Evolutionary conservation across 2,329 filamentous ascomycete species (phyloP).

Genomic region (Paecilomyces sp.): DNA sequence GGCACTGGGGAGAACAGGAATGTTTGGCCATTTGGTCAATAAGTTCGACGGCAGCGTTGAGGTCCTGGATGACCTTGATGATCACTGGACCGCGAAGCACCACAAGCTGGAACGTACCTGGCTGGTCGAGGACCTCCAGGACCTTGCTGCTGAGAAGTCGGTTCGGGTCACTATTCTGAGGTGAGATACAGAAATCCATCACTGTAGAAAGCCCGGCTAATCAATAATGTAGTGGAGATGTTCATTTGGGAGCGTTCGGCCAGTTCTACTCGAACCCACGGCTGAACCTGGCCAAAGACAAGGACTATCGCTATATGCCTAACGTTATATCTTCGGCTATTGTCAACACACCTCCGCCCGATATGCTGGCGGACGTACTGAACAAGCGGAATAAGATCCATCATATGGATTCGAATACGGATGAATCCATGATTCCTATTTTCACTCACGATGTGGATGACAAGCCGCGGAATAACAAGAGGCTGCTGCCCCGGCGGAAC

Average conservation of each 20-base stretch:
- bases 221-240: conserved; percentile 61
- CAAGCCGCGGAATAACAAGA: conserved; percentile 83
- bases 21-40: conserved; percentile 75
- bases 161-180: conserved; percentile 84
- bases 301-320: conserved; percentile 92
- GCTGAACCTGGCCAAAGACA: conserved; percentile 73
- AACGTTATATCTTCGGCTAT: conserved; percentile 94
- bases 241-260: conserved; percentile 84
- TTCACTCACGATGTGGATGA: conserved; percentile 86
- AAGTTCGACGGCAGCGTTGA: conserved; percentile 88
- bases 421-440: conserved; percentile 93
- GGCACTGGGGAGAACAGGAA: conserved; percentile 71
- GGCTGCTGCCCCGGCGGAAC: conserved; percentile 80
- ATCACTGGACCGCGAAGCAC: conserved; percentile 95
- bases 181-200: conserved; percentile 28
- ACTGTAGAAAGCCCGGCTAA: conserved; percentile 4
- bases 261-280: conserved; percentile 94
- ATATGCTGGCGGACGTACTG: conserved; percentile 80
- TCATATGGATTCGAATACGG: conserved; percentile 62
- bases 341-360: conserved; percentile 81
- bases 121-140: conserved; percentile 84
- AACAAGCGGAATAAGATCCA: conserved; percentile 83
- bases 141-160: conserved; percentile 86
- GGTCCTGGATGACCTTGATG: conserved; percentile 84
- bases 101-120: conserved; percentile 86